Base-by-base conservation (phyloP, 2,329 filamentous ascomycete species). In the Colletotrichum godetiae region DNA sequence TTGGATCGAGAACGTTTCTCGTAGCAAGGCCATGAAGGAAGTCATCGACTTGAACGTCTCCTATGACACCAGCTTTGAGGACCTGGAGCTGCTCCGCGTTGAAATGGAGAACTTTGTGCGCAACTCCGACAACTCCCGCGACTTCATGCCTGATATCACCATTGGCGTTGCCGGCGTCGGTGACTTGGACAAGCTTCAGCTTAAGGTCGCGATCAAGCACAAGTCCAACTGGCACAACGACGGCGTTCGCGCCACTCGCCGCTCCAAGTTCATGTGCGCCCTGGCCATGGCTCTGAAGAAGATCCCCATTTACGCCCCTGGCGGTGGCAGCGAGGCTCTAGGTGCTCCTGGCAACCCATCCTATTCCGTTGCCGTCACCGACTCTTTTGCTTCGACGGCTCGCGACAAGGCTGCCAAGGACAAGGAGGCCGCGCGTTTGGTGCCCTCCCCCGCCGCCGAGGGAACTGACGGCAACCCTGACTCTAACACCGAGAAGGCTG, bases 211-310 rank as follows among this genome's bases (percentile, higher is more conserved):
- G 78, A 95, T 98, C 80, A 92, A 93, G 79, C 95, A 98, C 88
- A 98, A 98, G 85, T 94, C 92, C 71, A 97, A 96, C 84, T 96
- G 94, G 94, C 91, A 94, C 77, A 95, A 98, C 82, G 96, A 98
- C 77, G 88, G 90, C 1, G 89, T 98, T 53, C 93, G 95, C 53
- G 92, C 92, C 22, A 89, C 93, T 7, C 92, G 95, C 65, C 92
- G 96, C 74, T 97, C 94, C 81, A 98, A 98, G 84, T 98, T 99
- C 85, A 97, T 98, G 92, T 98, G 95, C 80, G 97, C 97, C 0
- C 87, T 99, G 72, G 92, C 97, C 5, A 84, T 95, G 10, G 95
- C 96, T 4, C 86, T 98, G 72, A 94, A 95, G 83, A 95, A 93
- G 84, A 89, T 99, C 22, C 96, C 95, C 11, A 96, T 99, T 79